Evolutionary conservation across 306 rosid species (phyloP), one percentile per base, ranked within the genome.

Genomic region (Betula pendula): DNA sequence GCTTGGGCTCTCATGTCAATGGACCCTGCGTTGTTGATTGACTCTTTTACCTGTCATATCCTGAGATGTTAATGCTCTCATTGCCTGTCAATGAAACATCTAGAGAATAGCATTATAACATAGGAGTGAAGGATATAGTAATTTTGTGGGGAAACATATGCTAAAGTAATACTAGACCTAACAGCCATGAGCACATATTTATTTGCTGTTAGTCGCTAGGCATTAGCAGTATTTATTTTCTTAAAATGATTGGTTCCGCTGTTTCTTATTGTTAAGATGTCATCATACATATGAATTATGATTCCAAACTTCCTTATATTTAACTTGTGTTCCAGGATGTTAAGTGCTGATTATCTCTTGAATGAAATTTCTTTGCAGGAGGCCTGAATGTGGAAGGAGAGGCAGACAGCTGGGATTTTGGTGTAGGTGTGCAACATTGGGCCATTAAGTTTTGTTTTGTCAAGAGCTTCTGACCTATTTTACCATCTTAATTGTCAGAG

Each of bases 351-450:
- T 65, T 67, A 43, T 35, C 27, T 73, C 71, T 67, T 56, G 43
- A 63, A 29, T 66, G 33, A 31, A 27, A 71, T 31, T 62, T 73
- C 35, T 25, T 78, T 81, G 50, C 77, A 95, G 97, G 98, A 84
- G 97, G 98, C 74, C 81, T 95, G 74, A 90, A 91, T 88, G 91
- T 95, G 60, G 96, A 95, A 89, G 98, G 98, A 85, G 98, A 95
- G 85, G 91, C 98, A 0, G 98, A 92, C 68, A 89, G 89, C 75
- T 95, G 98, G 98, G 98, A 95, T 71, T 82, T 94, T 69, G 98
- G 98, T 75, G 88, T 92, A 80, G 97, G 97, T 94, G 90, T 70
- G 91, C 78, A 65, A 43, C 17, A 6, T 20, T 4, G 9, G 42
- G 50, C 68, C 79, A 22, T 79, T 73, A 45, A 38, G 13, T 79